Base-by-base conservation (phyloP, 768 basidiomycete genomes). In the Mycena leptocephala region DNA sequence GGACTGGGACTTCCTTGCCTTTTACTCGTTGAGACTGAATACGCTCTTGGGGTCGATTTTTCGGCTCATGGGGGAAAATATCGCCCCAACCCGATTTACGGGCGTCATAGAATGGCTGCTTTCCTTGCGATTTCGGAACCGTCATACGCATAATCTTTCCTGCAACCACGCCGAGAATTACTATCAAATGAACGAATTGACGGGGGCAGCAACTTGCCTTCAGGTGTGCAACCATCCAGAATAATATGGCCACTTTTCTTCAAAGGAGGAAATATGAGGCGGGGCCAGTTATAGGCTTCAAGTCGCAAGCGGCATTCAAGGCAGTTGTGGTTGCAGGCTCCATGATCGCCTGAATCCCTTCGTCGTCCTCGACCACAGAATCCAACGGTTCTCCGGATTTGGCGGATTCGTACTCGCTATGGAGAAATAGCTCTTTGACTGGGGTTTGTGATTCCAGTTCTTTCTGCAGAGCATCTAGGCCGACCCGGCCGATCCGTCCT, bases 71-170 rank as follows among this genome's bases (percentile, higher is more conserved):
- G 26, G 98, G 98, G 85, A 99, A 99, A 28, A 96, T 88, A 82
- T 99, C 98, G 24, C 98, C 98, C 97, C 98, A 99, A 13, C 84
- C 85, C 0, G 95, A 93, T 86, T 99, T 99, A 41, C 97, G 93
- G 3, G 97, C 97, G 83, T 99, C 98, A 82, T 99, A 97, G 82
- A 93, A 99, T 0, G 92, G 90, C 80, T 99, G 97, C 83, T 96
- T 97, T n/a, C 97, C 97, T 85, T 97, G 97, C 2, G 96, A 97
- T 79, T 93, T 97, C 0, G 98, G 95, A 46, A 98, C 93, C 6
- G 95, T 98, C 84, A 97, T 87, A 7, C 98, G 93, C 90, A 97
- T 95, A 59, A 99, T 94, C 85, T 95, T 93, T 37, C 95, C 98
- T 98, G 80, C n/a, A 65, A 43, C n/a, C 48, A 32, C 41, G 8